Percentiles rank a stretch among this genome's conserved stretches.
Evolutionary conservation across 345 rosid genomes (phyloP).

Genomic region (sweet orange (Citrus sinensis)): DNA sequence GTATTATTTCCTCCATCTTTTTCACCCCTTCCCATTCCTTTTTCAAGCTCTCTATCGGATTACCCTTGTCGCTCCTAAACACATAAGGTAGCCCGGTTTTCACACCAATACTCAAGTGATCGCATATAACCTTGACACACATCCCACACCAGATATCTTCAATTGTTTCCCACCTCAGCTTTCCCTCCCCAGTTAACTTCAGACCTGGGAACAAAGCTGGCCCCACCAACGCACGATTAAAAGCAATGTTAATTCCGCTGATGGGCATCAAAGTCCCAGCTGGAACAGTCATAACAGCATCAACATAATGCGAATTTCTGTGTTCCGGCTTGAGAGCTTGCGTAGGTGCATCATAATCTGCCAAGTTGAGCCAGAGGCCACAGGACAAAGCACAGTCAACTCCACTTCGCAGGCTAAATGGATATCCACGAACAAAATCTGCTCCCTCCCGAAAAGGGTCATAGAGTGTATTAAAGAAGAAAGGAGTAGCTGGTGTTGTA

Average conservation of each 20-base stretch:
- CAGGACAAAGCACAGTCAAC: conserved; percentile 80
- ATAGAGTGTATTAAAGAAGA: conserved; percentile 89
- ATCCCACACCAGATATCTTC: conserved; percentile 95
- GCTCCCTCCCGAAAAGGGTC: conserved; percentile 82
- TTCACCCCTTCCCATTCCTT: conserved; percentile 98
- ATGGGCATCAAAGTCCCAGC: conserved; percentile 55
- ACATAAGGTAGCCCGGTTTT: conserved; percentile 87
- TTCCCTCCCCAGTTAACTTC: conserved; percentile 80
- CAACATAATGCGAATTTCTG: conserved; percentile 73
- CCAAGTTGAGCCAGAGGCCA: conserved; percentile 92
- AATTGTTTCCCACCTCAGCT: conserved; percentile 89
- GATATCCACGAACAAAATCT: conserved; percentile 97
- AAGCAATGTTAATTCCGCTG: conserved; percentile 91
- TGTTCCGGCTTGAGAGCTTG: conserved; percentile 83
- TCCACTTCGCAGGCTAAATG: conserved; percentile 85
- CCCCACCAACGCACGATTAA: conserved; percentile 70
- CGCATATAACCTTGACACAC: conserved; percentile 77
- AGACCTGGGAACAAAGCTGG: conserved; percentile 80
- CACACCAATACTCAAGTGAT: conserved; percentile 84
- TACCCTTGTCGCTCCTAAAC: conserved; percentile 84
- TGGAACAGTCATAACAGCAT: conserved; percentile 87
- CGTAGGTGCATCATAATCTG: conserved; percentile 94
- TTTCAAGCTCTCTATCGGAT: conserved; percentile 74
- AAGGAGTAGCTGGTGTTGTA: conserved; percentile 82
- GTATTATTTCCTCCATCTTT: conserved; percentile 87